Evolutionary conservation across 2,329 filamentous ascomycete genomes (phyloP).

Genomic region (Colletotrichum abscissum): DNA sequence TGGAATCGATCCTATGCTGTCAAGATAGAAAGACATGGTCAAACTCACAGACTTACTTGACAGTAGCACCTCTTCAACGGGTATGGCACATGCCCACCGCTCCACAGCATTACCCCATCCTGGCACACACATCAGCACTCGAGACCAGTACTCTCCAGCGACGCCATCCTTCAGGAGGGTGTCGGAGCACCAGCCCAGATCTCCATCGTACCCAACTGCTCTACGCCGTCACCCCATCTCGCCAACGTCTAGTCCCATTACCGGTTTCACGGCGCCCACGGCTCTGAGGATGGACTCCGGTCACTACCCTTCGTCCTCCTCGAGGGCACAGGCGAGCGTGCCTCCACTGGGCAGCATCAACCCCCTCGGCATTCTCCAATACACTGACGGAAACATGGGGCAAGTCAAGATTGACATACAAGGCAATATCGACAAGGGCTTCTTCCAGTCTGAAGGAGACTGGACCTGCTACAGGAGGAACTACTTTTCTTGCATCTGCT

Average conservation of each 20-base stretch:
- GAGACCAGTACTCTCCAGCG: conserved; percentile 64
- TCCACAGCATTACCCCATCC: conserved; percentile 64
- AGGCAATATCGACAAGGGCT: conserved; percentile 88
- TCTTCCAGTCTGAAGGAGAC: conserved; percentile 82
- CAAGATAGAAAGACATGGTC: conserved; percentile 33
- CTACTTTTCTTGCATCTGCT: conserved; percentile 88
- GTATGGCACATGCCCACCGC: conserved; percentile 69
- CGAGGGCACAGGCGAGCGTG: conserved; percentile 55
- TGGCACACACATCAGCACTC: conserved; percentile 58
- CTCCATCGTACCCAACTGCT: conserved; percentile 60
- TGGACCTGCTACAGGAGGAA: conserved; percentile 96
- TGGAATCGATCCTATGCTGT: conserved; percentile 25
- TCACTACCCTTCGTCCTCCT: conserved; percentile 47
- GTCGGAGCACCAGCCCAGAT: conserved; percentile 62
- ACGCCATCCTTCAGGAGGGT: conserved; percentile 63
- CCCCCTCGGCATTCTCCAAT: conserved; percentile 70
- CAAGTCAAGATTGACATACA: conserved; percentile 78
- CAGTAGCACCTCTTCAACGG: conserved; percentile 62
- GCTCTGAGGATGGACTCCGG: conserved; percentile 30
- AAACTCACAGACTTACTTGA: conserved; percentile 48
- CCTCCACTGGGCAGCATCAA: conserved; percentile 64
- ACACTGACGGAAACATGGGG: conserved; percentile 59
- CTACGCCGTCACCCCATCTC: conserved; percentile 65
- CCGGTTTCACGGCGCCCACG: conserved; percentile 25
- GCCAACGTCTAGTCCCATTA: conserved; percentile 60